These are phyloP conservation scores for Exophiala sp. DNA, from an alignment of 2,329 filamentous ascomycete genomes.

Conservation along the genomic window DNA sequence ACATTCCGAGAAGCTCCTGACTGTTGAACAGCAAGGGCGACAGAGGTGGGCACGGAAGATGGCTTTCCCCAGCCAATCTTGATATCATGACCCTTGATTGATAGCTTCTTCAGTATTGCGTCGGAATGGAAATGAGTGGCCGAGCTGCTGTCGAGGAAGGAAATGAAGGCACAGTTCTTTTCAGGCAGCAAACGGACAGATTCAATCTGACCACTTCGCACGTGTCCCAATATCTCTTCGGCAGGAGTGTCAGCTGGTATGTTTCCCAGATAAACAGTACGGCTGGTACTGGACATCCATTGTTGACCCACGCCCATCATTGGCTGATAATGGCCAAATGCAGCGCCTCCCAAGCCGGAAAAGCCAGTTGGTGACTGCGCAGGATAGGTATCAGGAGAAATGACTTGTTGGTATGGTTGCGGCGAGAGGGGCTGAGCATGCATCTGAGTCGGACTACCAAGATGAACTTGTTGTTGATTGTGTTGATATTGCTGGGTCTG, in stretches of 20 bases:
- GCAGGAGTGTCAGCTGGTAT: slow-evolving; percentile 97
- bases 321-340: slow-evolving; percentile 64
- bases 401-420: slow-evolving; percentile 76
- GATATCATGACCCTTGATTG: slow-evolving; percentile 97
- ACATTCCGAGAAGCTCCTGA: slow-evolving; percentile 96
- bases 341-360: slow-evolving; percentile 58
- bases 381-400: slow-evolving; percentile 80
- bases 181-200: slow-evolving; percentile 95
- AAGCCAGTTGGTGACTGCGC: slow-evolving; percentile 84
- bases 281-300: slow-evolving; percentile 77
- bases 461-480: slow-evolving; percentile 46
- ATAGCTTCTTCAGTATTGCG: slow-evolving; percentile 98
- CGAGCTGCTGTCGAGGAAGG: slow-evolving; percentile 94
- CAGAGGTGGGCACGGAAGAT: slow-evolving; percentile 94
- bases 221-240: slow-evolving; percentile 93
- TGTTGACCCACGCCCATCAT: slow-evolving; percentile 62
- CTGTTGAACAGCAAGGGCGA: slow-evolving; percentile 95
- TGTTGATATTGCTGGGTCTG: slow-evolving; percentile 56
- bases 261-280: slow-evolving; percentile 95
- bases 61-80: slow-evolving; percentile 99
- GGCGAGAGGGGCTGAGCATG: slow-evolving; percentile 67
- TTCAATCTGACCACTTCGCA: slow-evolving; percentile 96
- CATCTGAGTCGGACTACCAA: slow-evolving; percentile 72
- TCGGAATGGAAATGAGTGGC: slow-evolving; percentile 99
- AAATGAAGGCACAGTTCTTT: slow-evolving; percentile 99